Evolutionary conservation across 2,329 filamentous ascomycete genomes (phyloP).

Genomic region (Rhinocladiella mackenziei): DNA sequence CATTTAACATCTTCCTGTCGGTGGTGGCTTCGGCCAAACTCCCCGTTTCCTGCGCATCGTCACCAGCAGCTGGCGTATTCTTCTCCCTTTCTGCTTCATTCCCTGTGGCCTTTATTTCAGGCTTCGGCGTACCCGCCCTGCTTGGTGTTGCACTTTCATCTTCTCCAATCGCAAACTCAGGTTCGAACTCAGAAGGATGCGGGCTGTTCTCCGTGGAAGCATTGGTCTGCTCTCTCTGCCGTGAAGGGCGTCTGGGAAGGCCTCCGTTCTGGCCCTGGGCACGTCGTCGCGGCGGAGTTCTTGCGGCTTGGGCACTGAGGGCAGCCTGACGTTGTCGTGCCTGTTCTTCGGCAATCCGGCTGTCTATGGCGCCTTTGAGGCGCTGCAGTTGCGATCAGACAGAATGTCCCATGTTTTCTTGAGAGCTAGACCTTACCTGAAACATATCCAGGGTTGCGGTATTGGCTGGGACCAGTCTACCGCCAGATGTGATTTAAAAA

Average conservation of each 20-base stretch:
- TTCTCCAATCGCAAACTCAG: constrained; percentile 81
- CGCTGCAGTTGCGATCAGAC: constrained; percentile 50
- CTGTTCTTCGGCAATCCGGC: constrained; percentile 86
- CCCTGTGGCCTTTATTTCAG: constrained; percentile 40
- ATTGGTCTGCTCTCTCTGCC: constrained; percentile 39
- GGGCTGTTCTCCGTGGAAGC: constrained; percentile 55
- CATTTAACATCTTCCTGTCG: constrained; percentile 25
- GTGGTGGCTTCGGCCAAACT: constrained; percentile 28
- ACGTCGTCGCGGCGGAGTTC: constrained; percentile 38
- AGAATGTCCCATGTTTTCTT: too few species aligned
- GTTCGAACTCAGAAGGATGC: constrained; percentile 83
- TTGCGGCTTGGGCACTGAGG: constrained; percentile 42
- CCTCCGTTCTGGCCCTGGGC: constrained; percentile 34
- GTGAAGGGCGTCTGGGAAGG: constrained; percentile 30
- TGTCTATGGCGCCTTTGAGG: constrained; percentile 79
- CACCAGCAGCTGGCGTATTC: constrained; percentile 26
- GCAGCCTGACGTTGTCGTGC: constrained; percentile 61
- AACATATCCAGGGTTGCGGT: constrained; percentile 30
- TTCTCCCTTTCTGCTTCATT: constrained; percentile 19
- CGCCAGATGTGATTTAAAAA: not conserved
- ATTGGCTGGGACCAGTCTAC: constrained; percentile 5
- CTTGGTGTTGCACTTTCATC: constrained; percentile 60
- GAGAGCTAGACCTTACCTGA: constrained; percentile 29
- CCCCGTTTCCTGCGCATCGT: constrained; percentile 29
- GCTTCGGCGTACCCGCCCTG: constrained; percentile 56